phyloP scores from a whole-genome alignment of 352 stramenopile genomes.

The Pythium volutum region DNA sequence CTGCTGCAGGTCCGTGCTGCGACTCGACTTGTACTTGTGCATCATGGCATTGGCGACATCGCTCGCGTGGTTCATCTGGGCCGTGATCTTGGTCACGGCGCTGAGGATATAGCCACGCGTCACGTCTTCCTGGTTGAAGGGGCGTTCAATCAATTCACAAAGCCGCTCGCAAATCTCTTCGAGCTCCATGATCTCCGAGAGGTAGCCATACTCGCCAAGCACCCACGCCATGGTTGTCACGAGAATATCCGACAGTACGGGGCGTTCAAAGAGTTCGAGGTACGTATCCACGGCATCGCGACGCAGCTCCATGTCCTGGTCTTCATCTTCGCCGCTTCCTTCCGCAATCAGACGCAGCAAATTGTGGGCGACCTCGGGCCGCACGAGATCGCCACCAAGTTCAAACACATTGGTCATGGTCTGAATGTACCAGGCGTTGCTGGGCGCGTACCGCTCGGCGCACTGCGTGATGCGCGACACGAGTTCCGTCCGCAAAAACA shows the following conservation, averaged over 20 bases:
- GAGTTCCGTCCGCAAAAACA: constrained; percentile 97
- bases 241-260: constrained; percentile 94
- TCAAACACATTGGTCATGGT: constrained; percentile 98
- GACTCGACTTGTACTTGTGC: constrained; percentile 95
- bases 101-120: constrained; percentile 95
- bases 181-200: constrained; percentile 91
- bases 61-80: constrained; percentile 91
- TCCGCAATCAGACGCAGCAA: constrained; percentile 98
- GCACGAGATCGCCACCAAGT: constrained; percentile 95
- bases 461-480: constrained; percentile 97
- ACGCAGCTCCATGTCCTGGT: constrained; percentile 95
- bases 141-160: constrained; percentile 90
- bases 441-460: constrained; percentile 95
- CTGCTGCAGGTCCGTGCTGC: constrained; percentile 96
- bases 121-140: constrained; percentile 84
- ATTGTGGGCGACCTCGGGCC: constrained; percentile 96
- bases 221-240: constrained; percentile 98
- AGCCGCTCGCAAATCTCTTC: constrained; percentile 95
- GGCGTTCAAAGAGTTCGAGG: constrained; percentile 93
- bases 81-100: constrained; percentile 98
- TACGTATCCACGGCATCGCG: constrained; percentile 97
- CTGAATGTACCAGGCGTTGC: constrained; percentile 98
- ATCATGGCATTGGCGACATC: constrained; percentile 92
- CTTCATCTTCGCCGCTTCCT: constrained; percentile 96
- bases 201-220: constrained; percentile 98